phyloP scores from a whole-genome alignment of 78 protist species.

The Guillardia theta region DNA sequence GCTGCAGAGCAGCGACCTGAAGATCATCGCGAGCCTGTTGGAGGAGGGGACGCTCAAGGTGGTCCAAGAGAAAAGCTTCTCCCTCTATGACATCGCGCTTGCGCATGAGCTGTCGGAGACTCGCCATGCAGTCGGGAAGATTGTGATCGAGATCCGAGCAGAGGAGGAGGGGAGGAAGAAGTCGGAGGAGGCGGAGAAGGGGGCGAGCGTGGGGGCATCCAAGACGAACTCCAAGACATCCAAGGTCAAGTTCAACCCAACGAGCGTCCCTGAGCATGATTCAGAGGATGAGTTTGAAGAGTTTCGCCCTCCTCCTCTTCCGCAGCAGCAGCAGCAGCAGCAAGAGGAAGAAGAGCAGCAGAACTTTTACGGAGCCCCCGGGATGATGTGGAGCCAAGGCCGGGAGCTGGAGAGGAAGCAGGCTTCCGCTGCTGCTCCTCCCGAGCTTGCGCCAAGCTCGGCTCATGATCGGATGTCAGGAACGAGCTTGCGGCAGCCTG shows the following conservation, averaged over 20 bases:
- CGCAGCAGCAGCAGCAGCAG: not conserved
- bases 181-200: not conserved
- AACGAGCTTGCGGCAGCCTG: not conserved
- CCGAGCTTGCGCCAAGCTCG: not conserved
- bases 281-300: not conserved
- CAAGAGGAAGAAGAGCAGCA: not conserved
- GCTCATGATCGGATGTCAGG: not conserved
- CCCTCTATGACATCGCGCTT: not conserved
- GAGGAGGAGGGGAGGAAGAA: not conserved
- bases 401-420: not conserved
- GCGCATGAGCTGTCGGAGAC: not conserved
- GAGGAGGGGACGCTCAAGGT: not conserved
- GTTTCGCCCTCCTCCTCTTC: too few species aligned
- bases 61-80: not conserved
- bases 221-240: not conserved
- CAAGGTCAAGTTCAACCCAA: not conserved
- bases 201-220: not conserved
- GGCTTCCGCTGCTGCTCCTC: not conserved
- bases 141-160: not conserved
- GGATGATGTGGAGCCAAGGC: too few species aligned
- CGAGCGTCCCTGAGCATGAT: not conserved
- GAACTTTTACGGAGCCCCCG: not conserved
- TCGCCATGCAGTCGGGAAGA: not conserved
- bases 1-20: not conserved
- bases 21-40: not conserved